Evolutionary conservation across 1,284 basidiomycete species (phyloP).

Genomic region (Microbotryomycetes sp.): DNA sequence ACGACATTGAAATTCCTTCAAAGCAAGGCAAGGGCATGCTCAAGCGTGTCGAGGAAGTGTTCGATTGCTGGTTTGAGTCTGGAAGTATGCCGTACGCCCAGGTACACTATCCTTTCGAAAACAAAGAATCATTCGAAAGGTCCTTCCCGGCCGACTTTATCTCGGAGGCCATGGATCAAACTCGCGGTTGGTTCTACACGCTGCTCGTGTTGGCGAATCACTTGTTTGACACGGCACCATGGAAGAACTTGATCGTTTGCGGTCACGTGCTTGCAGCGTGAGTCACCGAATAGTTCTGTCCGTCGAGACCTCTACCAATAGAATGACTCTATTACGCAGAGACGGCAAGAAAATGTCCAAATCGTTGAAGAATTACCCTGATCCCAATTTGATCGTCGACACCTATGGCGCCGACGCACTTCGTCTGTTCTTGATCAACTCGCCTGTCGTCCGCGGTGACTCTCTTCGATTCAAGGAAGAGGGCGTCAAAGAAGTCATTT

Average conservation of each 20-base stretch:
- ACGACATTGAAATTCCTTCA: constrained; percentile 93
- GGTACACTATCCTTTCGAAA: constrained; percentile 96
- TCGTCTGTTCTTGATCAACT: constrained; percentile 97
- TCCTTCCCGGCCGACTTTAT: constrained; percentile 97
- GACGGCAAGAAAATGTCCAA: constrained; percentile 99
- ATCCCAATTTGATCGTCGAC: constrained; percentile 84
- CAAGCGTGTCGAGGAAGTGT: constrained; percentile 89
- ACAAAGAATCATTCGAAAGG: constrained; percentile 69
- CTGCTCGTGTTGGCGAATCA: constrained; percentile 91
- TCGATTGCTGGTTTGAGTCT: constrained; percentile 99
- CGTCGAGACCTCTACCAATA: not conserved
- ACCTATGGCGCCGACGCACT: constrained; percentile 94
- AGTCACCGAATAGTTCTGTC: too few species aligned
- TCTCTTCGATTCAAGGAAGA: constrained; percentile 97
- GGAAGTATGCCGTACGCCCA: constrained; percentile 99
- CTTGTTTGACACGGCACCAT: constrained; percentile 85
- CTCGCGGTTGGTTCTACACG: constrained; percentile 95
- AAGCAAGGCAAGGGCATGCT: constrained; percentile 78
- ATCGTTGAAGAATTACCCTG: constrained; percentile 96
- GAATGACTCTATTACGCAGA: not conserved
- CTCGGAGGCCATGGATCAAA: constrained; percentile 72
- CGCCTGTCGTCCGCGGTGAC: constrained; percentile 95
- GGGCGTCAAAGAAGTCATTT: constrained; percentile 92
- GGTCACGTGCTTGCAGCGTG: constrained; percentile 91
- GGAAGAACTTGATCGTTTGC: constrained; percentile 97